Base-by-base conservation (phyloP, 148 eudicot genomes). In the Fagopyrum tataricum region DNA sequence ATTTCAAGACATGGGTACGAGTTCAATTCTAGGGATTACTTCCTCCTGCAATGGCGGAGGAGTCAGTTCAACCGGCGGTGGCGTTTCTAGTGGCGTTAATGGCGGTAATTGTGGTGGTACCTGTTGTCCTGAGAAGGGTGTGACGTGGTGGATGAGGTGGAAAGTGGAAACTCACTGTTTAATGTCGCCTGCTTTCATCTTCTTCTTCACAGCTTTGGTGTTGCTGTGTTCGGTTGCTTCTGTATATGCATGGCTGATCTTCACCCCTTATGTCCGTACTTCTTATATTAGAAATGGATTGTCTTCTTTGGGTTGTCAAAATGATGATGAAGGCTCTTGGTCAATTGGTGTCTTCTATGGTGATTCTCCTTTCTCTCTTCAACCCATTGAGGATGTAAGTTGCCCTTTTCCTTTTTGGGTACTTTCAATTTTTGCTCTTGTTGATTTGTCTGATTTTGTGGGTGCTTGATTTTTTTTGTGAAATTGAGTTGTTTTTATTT, bases 241-340 rank as follows among this genome's bases (percentile, higher is more conserved):
- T 1, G 61, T 93, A 2, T 91, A 93, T 58, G 88, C 82, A 0
- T 82, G 89, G 88, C 76, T 89, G 10, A 72, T 86, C 62, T 76
- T 87, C 76, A 73, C 82, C 44, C 88, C 95, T 37, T 81, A 78
- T 76, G 88, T 59, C 31, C 81, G 76, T 48, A 42, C 76, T 6
- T 75, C 85, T 44, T 77, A 77, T 70, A 46, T 70, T 11, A 10
- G 51, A 43, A 70, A 49, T 70, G 51, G 72, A 31, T 64, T 81
- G 15, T 68, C 82, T 17, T 52, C 84, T 47, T 9, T 78, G 12
- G 88, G 91, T 0, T 94, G 98, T 58, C 81, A 78, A 31, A 85
- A 79, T 42, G 98, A 94, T 77, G 81, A 78, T 71, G 98, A 94
- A 73, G 98, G 98, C 3, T 91, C 98, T 0, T 94, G 98, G 97